A percentile compares a stretch with the other conserved stretches of the same genome.
phyloP scores from a whole-genome alignment of 2,329 filamentous ascomycete species.

The Pyricularia sp. region DNA sequence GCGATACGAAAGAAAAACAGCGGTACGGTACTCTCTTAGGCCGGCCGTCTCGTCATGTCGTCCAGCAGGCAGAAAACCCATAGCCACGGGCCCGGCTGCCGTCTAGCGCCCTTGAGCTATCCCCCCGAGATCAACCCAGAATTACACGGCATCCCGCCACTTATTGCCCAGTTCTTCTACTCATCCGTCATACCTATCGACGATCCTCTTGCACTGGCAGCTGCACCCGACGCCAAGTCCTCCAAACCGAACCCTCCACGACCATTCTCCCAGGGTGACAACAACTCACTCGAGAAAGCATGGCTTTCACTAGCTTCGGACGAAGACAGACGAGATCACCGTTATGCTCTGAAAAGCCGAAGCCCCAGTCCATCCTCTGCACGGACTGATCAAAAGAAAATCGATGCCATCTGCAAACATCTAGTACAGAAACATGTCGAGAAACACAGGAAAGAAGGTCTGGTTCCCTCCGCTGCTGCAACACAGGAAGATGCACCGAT shows the following conservation, averaged over 20 bases:
- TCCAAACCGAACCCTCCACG: conserved; percentile 47
- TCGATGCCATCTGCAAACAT: conserved; percentile 29
- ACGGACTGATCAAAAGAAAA: conserved; percentile 24
- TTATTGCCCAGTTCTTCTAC: conserved; percentile 76
- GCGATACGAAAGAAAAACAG: neutral
- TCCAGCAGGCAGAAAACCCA: conserved; percentile 24
- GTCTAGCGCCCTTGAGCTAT: conserved; percentile 35
- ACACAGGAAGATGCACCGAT: conserved; percentile 17
- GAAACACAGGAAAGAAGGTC: conserved; percentile 29
- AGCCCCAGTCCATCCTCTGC: conserved; percentile 22
- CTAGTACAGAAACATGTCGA: conserved; percentile 36
- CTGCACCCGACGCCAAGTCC: conserved; percentile 33
- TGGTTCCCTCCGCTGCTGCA: conserved; percentile 40
- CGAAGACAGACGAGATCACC: conserved; percentile 38
- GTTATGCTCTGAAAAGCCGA: conserved; percentile 22
- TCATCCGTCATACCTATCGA: conserved; percentile 74
- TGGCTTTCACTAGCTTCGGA: conserved; percentile 56
- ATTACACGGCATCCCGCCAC: conserved; percentile 43
- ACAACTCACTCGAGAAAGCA: conserved; percentile 66
- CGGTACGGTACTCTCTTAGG: neutral
- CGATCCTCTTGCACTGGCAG: conserved; percentile 66
- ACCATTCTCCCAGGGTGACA: conserved; percentile 73
- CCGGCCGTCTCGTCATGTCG: neutral
- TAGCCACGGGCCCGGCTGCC: conserved; percentile 52
- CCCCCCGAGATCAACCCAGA: conserved; percentile 23